These are phyloP conservation scores for Dysphania ambrosioides DNA, from an alignment of 148 eudicot species.

Conservation along the genomic window DNA sequence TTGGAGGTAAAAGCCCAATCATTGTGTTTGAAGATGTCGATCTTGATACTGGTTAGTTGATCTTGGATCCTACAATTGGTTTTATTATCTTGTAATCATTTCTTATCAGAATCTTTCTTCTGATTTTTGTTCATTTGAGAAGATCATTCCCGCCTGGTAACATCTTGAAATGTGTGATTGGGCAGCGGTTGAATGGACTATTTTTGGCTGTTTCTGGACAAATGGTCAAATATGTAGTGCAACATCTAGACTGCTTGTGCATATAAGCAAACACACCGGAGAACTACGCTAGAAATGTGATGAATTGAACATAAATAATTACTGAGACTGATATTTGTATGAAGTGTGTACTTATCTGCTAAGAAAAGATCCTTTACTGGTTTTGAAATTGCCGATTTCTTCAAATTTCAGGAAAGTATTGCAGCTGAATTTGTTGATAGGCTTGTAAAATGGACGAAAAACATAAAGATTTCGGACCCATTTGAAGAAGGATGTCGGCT, in stretches of 20 bases:
- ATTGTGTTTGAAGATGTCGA: constrained; percentile 93
- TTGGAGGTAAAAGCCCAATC: constrained; percentile 98
- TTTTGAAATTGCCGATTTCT: background rate
- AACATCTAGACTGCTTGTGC: constrained; percentile 89
- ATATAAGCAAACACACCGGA: constrained; percentile 40
- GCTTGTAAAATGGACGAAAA: constrained; percentile 81
- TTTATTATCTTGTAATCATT: background rate
- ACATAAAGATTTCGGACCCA: constrained; percentile 88
- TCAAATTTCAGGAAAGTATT: constrained; percentile 69
- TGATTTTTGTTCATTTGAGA: background rate
- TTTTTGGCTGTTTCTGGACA: constrained; percentile 97
- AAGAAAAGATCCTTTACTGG: background rate
- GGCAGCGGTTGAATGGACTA: constrained; percentile 95
- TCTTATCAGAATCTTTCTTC: background rate
- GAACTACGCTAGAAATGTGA: background rate
- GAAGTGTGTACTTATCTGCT: background rate
- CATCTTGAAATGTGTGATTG: constrained; percentile 5
- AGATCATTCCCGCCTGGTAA: constrained; percentile 5
- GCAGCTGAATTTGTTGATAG: constrained; percentile 74
- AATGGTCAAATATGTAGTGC: constrained; percentile 99
- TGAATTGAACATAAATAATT: background rate
- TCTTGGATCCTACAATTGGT: background rate
- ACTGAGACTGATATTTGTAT: background rate
- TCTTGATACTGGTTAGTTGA: constrained; percentile 73
- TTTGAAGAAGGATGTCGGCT: constrained; percentile 94